These are phyloP conservation scores for Cladosporium velox DNA, from an alignment of 2,329 filamentous ascomycete genomes.

Conservation along the genomic window DNA sequence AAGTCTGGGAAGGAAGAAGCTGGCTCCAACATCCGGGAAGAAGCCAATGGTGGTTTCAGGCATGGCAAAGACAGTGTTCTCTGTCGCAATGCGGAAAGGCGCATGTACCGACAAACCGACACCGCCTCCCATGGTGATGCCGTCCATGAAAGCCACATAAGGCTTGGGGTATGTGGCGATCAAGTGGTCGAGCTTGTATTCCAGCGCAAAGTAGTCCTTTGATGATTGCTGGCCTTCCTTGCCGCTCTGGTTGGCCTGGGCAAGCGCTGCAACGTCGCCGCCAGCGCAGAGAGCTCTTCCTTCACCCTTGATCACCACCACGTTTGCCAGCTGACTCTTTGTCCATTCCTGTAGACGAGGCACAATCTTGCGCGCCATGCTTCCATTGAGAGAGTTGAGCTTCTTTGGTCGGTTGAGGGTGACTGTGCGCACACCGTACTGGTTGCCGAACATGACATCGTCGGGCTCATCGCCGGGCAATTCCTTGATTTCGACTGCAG, in stretches of 20 bases:
- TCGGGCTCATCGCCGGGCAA: slow-evolving; percentile 72
- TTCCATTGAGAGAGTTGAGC: slow-evolving; percentile 87
- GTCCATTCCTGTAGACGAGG: slow-evolving; percentile 90
- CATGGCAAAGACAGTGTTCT: slow-evolving; percentile 96
- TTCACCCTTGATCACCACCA: slow-evolving; percentile 87
- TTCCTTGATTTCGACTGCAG: slow-evolving; percentile 50
- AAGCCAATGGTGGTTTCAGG: slow-evolving; percentile 98
- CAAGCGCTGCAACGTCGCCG: slow-evolving; percentile 83
- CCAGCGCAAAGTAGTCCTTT: slow-evolving; percentile 83
- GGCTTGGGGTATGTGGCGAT: slow-evolving; percentile 94
- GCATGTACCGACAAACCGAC: slow-evolving; percentile 93
- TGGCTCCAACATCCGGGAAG: slow-evolving; percentile 96
- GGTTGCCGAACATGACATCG: slow-evolving; percentile 88
- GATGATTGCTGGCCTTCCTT: slow-evolving; percentile 72
- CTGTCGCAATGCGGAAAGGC: slow-evolving; percentile 93
- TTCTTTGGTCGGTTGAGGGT: slow-evolving; percentile 93
- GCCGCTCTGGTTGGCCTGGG: slow-evolving; percentile 68
- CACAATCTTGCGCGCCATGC: slow-evolving; percentile 93
- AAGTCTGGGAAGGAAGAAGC: slow-evolving; percentile 91
- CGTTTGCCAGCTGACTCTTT: slow-evolving; percentile 90
- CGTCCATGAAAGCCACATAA: slow-evolving; percentile 94
- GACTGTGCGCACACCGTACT: slow-evolving; percentile 86
- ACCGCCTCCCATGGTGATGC: slow-evolving; percentile 96
- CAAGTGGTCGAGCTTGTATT: slow-evolving; percentile 94
- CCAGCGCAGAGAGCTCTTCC: slow-evolving; percentile 90